Conservation (phyloP, 139 green algal genomes). For the Diplosphaera chodatii region DNA sequence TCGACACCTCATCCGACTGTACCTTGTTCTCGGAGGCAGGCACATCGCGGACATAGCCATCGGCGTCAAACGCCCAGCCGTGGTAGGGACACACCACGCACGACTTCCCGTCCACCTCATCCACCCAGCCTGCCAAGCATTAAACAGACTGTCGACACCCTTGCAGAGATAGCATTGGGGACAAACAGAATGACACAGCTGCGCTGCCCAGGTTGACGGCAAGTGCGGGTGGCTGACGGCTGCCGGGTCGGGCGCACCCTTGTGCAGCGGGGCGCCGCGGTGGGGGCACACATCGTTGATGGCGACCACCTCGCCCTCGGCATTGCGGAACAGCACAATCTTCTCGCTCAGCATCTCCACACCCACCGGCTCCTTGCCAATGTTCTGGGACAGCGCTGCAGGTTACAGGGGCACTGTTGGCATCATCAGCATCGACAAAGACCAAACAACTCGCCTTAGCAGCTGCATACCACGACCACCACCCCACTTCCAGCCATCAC, state of each 20-base stretch:
- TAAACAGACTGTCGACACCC: neutral
- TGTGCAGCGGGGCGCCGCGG: conserved; percentile 48
- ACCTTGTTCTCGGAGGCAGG: conserved; percentile 21
- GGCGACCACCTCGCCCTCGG: conserved; percentile 39
- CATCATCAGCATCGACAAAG: neutral
- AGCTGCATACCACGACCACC: no score
- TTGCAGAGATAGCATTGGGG: no score
- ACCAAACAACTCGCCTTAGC: no score
- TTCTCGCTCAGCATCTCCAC: conserved; percentile 67
- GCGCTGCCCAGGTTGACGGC: no score
- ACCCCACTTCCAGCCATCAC: no score
- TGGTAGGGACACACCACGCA: conserved; percentile 66
- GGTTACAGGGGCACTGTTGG: neutral
- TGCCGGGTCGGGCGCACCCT: no score
- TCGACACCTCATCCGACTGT: no score
- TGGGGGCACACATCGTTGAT: conserved; percentile 76
- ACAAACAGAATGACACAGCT: neutral
- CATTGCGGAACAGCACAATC: conserved; percentile 65
- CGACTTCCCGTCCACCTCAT: conserved; percentile 28
- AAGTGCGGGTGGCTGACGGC: no score
- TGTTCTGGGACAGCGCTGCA: conserved; percentile 48
- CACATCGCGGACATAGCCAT: conserved; percentile 43
- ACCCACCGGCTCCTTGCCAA: conserved; percentile 46
- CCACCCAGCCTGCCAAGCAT: conserved; percentile 24
- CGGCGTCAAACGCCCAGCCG: conserved; percentile 69